Evolutionary conservation across 352 stramenopile genomes (phyloP), one percentile per base, ranked within the genome.

Genomic region (Blastocystis sp.): DNA sequence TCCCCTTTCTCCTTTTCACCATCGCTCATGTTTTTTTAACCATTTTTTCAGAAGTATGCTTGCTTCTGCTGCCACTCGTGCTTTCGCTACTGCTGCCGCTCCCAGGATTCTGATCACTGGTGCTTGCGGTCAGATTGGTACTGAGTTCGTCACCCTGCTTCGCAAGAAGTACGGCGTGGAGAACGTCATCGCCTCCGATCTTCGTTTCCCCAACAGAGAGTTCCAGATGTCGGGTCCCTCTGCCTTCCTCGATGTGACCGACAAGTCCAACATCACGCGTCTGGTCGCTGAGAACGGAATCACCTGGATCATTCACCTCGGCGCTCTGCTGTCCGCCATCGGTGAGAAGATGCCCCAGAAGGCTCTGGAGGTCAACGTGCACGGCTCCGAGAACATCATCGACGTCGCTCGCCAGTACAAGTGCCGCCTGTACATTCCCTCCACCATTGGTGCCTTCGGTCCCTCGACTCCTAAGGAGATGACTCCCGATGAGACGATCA

Each of bases 401-500:
- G 93, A 96, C 78, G 91, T 95, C 41, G 94, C 94, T 41, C 91
- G 92, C 61, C 91, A 94, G 88, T 94, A 96, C 91, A 93, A 94
- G 67, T 89, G 96, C 71, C 91, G 92, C 17, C 92, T 96, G 11
- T 96, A 95, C 88, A 92, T 92, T 21, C 94, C 94, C 2, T 95
- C 92, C n/a, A 96, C 94, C 14, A 96, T 96, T 77, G 92, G 93
- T 1, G 94, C 95, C 62, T 96, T 96, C 74, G 94, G 94, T 0
- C 94, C 94, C 0, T 92, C 92, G 1, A 96, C 93, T 34, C 94
- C 94, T 5, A 90, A 93, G 67, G 92, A 94, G 67, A 91, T 92
- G 11, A 96, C 94, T 7, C 94, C 93, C 0, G 94, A 96, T 88
- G 91, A 93, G 66, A 95, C 93, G 2, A 92, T 96, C 89, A 95